Evolutionary conservation across 1,139 yeast genomes (phyloP), one percentile per base, ranked within the genome.

Genomic region (Lodderomyces pseudojiufengensis): DNA sequence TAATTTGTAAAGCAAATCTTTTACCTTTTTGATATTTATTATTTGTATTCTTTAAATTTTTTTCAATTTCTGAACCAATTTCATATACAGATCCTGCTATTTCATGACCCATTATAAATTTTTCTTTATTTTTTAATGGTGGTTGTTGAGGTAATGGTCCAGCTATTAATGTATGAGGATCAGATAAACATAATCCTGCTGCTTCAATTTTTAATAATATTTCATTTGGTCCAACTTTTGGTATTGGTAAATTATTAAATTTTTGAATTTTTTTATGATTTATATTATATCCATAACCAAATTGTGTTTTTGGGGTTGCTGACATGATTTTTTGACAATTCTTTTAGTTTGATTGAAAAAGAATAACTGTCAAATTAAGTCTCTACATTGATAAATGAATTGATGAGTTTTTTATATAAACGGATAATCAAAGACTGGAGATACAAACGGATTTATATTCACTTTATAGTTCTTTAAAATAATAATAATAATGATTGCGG

Each of bases 61-160:
- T 48, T 5, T 54, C 59, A 27, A 64, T 46, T 1, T 48, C 57
- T 1, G 49, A 41, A 4, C 81, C 80, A 3, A 63, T 63, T 15
- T 58, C 55, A 20, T 59, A 66, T 21, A 76, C 54, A 37, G 56
- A 57, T 1, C 81, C 82, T 9, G 79, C 76, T 27, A 76, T 68
- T 50, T 76, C 81, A 51, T 76, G 81, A 16, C 82, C 82, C 71
- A 76, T 68, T 15, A 73, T 63, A 46, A 68, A 72, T 31, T 57
- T 55, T 46, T 36, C 64, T 52, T 28, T 45, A 33, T 24, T 34
- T 30, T 29, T 38, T 24, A 22, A 11, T 6, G 41, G 43, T n/a
- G 52, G 51, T n/a, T 51, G 50, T 36, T 55, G 45, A 9, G 38
- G 36, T 11, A 47, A 34, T 12, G 51, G 51, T 4, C 49, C 49